These are phyloP conservation scores for Microbotryum silenes-acaulis DNA, from an alignment of 1,284 basidiomycete species.

Conservation along the genomic window DNA sequence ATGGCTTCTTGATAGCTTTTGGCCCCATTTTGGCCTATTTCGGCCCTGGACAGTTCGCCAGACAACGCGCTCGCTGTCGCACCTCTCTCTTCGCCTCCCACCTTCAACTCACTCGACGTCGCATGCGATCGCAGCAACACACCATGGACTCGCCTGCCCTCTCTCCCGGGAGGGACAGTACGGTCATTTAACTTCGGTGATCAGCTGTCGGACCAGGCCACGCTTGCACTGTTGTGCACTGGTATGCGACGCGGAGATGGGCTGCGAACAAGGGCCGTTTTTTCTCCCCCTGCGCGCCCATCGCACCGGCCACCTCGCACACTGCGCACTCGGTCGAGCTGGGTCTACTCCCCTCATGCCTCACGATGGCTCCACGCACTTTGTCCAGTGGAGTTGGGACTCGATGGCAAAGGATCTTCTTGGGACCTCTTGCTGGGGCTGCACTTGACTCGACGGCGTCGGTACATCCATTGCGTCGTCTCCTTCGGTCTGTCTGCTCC, in stretches of 20 bases:
- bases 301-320: not conserved
- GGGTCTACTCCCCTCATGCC: not conserved
- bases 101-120: not conserved
- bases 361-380: not conserved
- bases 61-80: no score
- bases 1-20: no score
- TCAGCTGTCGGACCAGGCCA: slow-evolving; percentile 25
- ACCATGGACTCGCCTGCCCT: not conserved
- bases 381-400: no score
- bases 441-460: not conserved
- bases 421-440: not conserved
- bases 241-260: no score
- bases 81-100: no score
- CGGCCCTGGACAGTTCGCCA: no score
- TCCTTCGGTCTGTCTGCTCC: not conserved
- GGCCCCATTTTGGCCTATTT: no score
- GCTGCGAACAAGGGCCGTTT: no score
- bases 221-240: no score
- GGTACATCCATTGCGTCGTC: not conserved
- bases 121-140: slow-evolving; percentile 15
- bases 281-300: not conserved
- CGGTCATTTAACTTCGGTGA: not conserved
- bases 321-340: not conserved
- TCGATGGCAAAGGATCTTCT: no score
- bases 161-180: not conserved